Base-by-base conservation (phyloP, 352 stramenopile species). In the Globisporangium lucens region DNA sequence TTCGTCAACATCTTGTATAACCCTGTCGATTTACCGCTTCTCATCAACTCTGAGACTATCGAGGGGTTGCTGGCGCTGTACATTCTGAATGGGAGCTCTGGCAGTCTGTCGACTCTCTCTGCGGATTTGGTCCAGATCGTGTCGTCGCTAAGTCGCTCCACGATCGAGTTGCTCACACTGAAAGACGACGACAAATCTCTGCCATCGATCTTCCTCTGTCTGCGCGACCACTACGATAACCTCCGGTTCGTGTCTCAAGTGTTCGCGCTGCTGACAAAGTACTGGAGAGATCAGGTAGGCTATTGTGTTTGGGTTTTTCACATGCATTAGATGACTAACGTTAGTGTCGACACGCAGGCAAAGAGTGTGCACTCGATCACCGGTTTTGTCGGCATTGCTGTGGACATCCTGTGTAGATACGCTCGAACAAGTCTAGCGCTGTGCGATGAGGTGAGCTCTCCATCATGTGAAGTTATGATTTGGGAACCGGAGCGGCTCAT, bases 31-130 rank as follows among this genome's bases (percentile, higher is more conserved):
- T 61, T 94, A 2, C 71, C 79, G 2, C 61, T 73, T 10, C 33
- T 92, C 8, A 72, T 89, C 20, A 89, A 90, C 60, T 74, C 78
- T 0, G 63, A 80, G 20, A 76, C 69, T 0, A 72, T 94, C 33
- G 83, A 94, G 73, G 80, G 75, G 2, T 72, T 94, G 36, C 61
- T 94, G n/a, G 73, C 65, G 2, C 62, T 91, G 29, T 91, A 80
- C 62, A 77, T 90, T 1, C 61, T 77, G 10, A 71, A 80, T 22
- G 71, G 72, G n/a, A 67, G 61, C 35, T 72, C 53, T 0, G 65
- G 69, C 1, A 68, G 78, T n/a, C 47, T 77, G 6, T 64, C 74
- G 7, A 65, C 75, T 6, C 61, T 93, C 4, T 73, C 71, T 2
- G 63, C 74, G 0, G 68, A 82, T 24, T 46, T 89, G 1, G 76